A percentile compares a stretch with the other conserved stretches of the same genome.
Evolutionary conservation across 164 flowering plant species (phyloP).

Genomic region (Stephania cephalantha): DNA sequence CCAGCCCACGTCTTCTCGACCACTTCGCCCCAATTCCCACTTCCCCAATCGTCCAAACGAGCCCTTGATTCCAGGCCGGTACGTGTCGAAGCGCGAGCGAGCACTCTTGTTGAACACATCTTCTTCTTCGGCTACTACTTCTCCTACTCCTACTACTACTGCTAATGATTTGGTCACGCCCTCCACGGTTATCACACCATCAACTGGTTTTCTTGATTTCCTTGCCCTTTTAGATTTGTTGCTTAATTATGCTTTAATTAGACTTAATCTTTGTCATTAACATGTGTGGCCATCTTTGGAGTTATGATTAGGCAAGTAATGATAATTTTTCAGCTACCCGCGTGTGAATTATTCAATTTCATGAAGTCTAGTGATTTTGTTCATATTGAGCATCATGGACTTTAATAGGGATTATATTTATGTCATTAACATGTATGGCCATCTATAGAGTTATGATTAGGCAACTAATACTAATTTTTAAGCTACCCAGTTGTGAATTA

Average conservation of each 20-base stretch:
- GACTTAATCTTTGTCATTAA: background rate
- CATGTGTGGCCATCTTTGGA: background rate
- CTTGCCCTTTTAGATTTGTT: background rate
- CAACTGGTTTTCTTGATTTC: conserved; percentile 28
- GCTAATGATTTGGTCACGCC: conserved; percentile 11
- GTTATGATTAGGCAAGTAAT: background rate
- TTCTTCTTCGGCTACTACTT: conserved; percentile 5
- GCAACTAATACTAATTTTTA: background rate
- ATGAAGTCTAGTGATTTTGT: background rate
- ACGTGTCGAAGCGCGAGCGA: conserved; percentile 77
- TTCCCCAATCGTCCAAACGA: conserved; percentile 16
- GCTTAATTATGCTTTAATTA: background rate
- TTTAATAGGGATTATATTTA: background rate
- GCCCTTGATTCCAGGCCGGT: conserved; percentile 58
- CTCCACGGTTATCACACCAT: conserved; percentile 17
- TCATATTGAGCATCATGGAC: background rate
- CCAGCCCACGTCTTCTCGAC: background rate
- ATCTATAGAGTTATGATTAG: background rate
- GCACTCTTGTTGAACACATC: conserved; percentile 24
- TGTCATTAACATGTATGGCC: background rate
- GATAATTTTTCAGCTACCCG: background rate
- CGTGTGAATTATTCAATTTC: background rate
- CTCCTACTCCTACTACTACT: background rate
- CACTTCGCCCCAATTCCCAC: conserved; percentile 5
- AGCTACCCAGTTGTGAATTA: background rate